These are phyloP conservation scores for Colletotrichum sp. DNA, from an alignment of 2,329 filamentous ascomycete genomes.

Conservation along the genomic window DNA sequence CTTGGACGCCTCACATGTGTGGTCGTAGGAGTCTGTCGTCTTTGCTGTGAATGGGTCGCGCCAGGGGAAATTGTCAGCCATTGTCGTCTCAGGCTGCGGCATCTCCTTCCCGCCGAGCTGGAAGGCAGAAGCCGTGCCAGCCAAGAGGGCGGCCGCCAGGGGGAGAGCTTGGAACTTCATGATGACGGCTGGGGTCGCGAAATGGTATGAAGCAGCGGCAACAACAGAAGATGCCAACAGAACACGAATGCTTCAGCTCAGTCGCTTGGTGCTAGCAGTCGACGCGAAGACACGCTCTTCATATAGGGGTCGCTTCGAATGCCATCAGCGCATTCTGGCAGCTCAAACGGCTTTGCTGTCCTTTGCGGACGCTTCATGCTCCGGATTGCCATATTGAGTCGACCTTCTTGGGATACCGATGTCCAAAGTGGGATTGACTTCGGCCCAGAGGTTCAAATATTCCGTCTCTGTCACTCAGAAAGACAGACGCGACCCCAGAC, in stretches of 20 bases:
- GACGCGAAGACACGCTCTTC: background rate
- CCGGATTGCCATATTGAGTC: conserved; percentile 31
- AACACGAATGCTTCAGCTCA: background rate
- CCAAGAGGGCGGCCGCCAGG: conserved; percentile 7
- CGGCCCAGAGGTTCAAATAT: background rate
- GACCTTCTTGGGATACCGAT: background rate
- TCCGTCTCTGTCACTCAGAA: background rate
- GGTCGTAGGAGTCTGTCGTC: conserved; percentile 30
- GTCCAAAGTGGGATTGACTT: background rate
- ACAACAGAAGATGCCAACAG: background rate
- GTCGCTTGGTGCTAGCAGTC: background rate
- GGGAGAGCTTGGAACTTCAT: background rate
- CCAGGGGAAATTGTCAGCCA: conserved; percentile 46
- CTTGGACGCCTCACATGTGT: conserved; percentile 37
- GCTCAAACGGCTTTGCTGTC: conserved; percentile 30
- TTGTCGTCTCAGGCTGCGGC: conserved; percentile 33
- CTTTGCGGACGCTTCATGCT: conserved; percentile 32
- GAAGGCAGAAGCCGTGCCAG: conserved; percentile 26
- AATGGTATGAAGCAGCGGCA: background rate
- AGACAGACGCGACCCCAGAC: background rate
- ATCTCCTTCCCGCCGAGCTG: conserved; percentile 28
- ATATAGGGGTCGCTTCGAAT: background rate
- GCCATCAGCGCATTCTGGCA: conserved; percentile 6
- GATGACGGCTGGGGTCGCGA: background rate
- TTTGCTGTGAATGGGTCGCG: conserved; percentile 40